These are phyloP conservation scores for Rhizomucor pusillus DNA, from an alignment of 371 early-diverging fungal genomes.

Conservation along the genomic window DNA sequence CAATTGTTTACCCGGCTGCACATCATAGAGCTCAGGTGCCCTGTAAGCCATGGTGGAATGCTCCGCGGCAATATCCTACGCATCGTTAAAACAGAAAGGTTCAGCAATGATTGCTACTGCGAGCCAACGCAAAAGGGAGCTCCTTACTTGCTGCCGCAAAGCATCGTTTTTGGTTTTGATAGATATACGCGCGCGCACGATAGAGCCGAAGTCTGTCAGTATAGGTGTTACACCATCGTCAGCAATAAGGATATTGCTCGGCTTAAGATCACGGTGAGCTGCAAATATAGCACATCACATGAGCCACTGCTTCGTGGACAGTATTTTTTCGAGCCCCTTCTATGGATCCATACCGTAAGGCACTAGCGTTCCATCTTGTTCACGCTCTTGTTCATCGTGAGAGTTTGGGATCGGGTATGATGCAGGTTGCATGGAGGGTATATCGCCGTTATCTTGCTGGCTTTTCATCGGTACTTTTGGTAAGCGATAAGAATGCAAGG, in stretches of 20 bases:
- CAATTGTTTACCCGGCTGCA: constrained; percentile 55
- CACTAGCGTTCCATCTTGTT: not conserved
- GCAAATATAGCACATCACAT: not conserved
- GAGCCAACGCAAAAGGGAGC: not conserved
- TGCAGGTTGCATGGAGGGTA: not conserved
- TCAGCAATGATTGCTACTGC: constrained; percentile 1
- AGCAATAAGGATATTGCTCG: constrained; percentile 58
- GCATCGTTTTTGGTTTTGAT: constrained; percentile 61
- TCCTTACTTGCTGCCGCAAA: constrained; percentile 52
- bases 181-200: constrained; percentile 52
- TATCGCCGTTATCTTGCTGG: constrained; percentile 8
- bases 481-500: constrained; percentile 56
- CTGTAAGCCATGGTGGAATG: constrained; percentile 71
- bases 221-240: constrained; percentile 67
- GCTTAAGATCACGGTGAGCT: constrained; percentile 77
- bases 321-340: too few species aligned
- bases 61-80: constrained; percentile 43
- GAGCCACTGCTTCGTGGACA: too few species aligned
- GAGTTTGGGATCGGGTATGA: not conserved
- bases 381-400: not conserved
- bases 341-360: constrained; percentile 7
- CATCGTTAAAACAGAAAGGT: not conserved
- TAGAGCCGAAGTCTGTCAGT: constrained; percentile 74
- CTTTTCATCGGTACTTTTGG: constrained; percentile 41
- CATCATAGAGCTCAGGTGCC: constrained; percentile 79